Percentiles rank a stretch among this genome's conserved stretches.
phyloP scores from a whole-genome alignment of 2,329 filamentous ascomycete species.

The Cladosporium sp. region DNA sequence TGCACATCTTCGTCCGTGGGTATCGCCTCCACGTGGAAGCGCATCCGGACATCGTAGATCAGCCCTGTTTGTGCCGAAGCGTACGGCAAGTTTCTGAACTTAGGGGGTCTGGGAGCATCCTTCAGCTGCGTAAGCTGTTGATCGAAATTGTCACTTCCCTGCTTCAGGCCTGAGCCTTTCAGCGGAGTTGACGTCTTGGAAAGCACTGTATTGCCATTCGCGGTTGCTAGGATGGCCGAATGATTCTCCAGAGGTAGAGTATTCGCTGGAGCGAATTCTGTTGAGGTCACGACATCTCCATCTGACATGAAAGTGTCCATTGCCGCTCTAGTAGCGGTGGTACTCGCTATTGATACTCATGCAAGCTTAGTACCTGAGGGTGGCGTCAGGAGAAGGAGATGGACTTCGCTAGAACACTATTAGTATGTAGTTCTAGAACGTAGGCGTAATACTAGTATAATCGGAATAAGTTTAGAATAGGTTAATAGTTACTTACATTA shows the following conservation, averaged over 20 bases:
- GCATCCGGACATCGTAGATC: constrained; percentile 88
- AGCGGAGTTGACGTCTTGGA: constrained; percentile 12
- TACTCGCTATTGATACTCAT: not conserved
- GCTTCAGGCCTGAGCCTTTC: constrained; percentile 20
- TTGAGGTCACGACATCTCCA: constrained; percentile 18
- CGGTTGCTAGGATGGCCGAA: not conserved
- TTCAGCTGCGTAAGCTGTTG: constrained; percentile 17
- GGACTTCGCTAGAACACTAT: not conserved
- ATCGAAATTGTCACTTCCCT: constrained; percentile 14
- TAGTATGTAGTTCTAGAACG: not conserved
- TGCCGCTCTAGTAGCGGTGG: constrained; percentile 2
- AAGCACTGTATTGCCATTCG: not conserved
- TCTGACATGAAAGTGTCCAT: constrained; percentile 24
- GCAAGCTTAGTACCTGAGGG: not conserved
- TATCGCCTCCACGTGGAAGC: constrained; percentile 74
- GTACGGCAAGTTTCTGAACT: constrained; percentile 33
- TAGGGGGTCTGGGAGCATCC: constrained; percentile 26
- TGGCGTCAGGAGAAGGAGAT: not conserved
- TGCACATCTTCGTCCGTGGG: constrained; percentile 63
- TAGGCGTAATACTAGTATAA: not conserved
- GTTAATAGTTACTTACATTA: too few relatives aligned
- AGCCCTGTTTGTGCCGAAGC: constrained; percentile 38
- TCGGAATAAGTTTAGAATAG: too few relatives aligned
- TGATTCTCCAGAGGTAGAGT: constrained; percentile 6
- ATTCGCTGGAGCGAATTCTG: constrained; percentile 16